Conservation (phyloP, 768 basidiomycete genomes). For the Auriscalpium vulgare region DNA sequence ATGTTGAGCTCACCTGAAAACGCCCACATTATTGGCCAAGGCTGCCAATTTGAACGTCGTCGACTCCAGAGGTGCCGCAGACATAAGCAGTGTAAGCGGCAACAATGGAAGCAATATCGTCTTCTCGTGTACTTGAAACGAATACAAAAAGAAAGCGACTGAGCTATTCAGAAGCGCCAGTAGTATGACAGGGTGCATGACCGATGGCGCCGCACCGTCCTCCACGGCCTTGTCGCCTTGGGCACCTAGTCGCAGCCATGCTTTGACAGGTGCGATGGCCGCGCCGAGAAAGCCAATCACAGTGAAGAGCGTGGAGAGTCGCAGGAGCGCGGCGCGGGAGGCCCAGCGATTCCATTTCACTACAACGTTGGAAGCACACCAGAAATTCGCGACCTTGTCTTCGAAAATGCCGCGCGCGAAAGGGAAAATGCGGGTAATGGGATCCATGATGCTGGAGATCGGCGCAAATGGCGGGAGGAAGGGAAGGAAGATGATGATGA, state of each 20-base stretch:
- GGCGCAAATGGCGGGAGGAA: conserved; percentile 65
- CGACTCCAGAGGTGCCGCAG: conserved; percentile 38
- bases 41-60: conserved; percentile 62
- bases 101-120: conserved; percentile 80
- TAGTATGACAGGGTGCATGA: conserved; percentile 63
- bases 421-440: conserved; percentile 81
- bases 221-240: conserved; percentile 1
- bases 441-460: conserved; percentile 40
- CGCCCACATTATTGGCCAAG: conserved; percentile 73
- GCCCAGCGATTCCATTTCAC: conserved; percentile 75
- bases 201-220: conserved; percentile 26
- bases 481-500: conserved; percentile 67
- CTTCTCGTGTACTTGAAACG: conserved; percentile 96
- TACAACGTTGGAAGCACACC: conserved; percentile 87
- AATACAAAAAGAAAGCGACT: conserved; percentile 93
- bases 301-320: conserved; percentile 60
- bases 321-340: conserved; percentile 42
- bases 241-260: conserved; percentile 21
- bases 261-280: conserved; percentile 37
- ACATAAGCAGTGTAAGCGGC: conserved; percentile 75
- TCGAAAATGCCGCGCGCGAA: conserved; percentile 88
- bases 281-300: conserved; percentile 62
- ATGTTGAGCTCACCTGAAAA: conserved; percentile 63
- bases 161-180: conserved; percentile 75
- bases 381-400: conserved; percentile 96